phyloP scores from a whole-genome alignment of 495 filamentous ascomycete genomes.

The Baudoinia panamericana region DNA sequence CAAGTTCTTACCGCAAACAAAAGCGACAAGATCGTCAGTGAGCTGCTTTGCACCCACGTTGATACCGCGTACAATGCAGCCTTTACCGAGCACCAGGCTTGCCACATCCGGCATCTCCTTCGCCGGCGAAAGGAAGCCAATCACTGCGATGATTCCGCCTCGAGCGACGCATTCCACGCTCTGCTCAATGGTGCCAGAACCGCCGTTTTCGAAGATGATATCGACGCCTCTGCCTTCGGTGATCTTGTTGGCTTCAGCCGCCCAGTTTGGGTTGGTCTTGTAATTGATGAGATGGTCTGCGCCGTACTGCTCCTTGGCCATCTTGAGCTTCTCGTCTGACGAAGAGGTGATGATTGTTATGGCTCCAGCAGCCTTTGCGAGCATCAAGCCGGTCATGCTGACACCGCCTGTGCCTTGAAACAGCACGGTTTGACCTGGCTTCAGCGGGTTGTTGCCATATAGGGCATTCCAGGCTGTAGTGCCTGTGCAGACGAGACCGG shows the following conservation, averaged over 20 bases:
- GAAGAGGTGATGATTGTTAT: slow-evolving; percentile 33
- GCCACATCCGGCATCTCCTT: slow-evolving; percentile 12
- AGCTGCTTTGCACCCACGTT: slow-evolving; percentile 7
- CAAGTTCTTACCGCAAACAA: background rate
- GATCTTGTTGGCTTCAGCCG: slow-evolving; percentile 27
- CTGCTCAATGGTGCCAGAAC: slow-evolving; percentile 26
- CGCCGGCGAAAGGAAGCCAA: slow-evolving; percentile 17
- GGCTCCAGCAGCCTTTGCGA: slow-evolving; percentile 22
- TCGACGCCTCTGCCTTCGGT: slow-evolving; percentile 32
- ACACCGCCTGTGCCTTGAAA: slow-evolving; percentile 24
- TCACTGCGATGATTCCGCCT: slow-evolving; percentile 31
- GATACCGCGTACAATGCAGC: slow-evolving; percentile 1
- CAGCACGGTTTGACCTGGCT: slow-evolving; percentile 4
- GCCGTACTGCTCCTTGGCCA: slow-evolving; percentile 15
- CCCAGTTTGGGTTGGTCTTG: slow-evolving; percentile 24
- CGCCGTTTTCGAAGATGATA: slow-evolving; percentile 32
- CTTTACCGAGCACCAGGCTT: background rate
- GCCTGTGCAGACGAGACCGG: slow-evolving; percentile 23
- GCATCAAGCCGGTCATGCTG: slow-evolving; percentile 19
- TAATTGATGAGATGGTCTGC: slow-evolving; percentile 26
- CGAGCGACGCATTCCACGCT: slow-evolving; percentile 29
- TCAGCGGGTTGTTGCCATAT: slow-evolving; percentile 7
- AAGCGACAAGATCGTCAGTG: slow-evolving; percentile 2
- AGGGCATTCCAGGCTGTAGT: slow-evolving; percentile 24
- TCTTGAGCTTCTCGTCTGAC: slow-evolving; percentile 25